These are phyloP conservation scores for Guadua angustifolia DNA, from an alignment of 176 grass and related monocot species.

Conservation along the genomic window DNA sequence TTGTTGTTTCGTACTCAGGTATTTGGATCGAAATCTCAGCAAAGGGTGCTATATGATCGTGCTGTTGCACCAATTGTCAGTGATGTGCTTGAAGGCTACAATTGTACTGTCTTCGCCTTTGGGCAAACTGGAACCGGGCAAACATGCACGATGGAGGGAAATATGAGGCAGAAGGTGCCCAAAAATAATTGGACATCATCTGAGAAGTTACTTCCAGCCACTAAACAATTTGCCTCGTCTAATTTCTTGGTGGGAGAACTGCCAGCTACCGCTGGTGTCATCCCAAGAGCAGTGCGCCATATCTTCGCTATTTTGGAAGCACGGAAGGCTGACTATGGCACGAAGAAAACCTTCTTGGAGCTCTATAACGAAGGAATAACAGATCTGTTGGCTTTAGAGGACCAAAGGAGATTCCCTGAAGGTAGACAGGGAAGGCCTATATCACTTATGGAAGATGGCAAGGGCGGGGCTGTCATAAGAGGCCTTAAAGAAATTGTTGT, in stretches of 20 bases:
- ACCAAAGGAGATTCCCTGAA: slow-evolving; percentile 63
- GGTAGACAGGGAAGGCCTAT: slow-evolving; percentile 68
- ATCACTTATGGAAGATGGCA: slow-evolving; percentile 88
- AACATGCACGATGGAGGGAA: slow-evolving; percentile 93
- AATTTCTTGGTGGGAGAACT: slow-evolving; percentile 57
- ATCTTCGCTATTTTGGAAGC: slow-evolving; percentile 72
- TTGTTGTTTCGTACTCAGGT: slow-evolving; percentile 57
- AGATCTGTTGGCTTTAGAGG: slow-evolving; percentile 74
- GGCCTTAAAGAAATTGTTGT: slow-evolving; percentile 82
- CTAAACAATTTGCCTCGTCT: slow-evolving; percentile 38
- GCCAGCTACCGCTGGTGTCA: slow-evolving; percentile 71
- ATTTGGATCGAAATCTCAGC: slow-evolving; percentile 79
- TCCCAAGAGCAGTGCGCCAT: slow-evolving; percentile 82
- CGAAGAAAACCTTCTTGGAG: slow-evolving; percentile 83
- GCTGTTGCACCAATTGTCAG: slow-evolving; percentile 67
- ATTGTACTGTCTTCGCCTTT: slow-evolving; percentile 90
- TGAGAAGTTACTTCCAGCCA: slow-evolving; percentile 4
- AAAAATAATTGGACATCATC: background rate
- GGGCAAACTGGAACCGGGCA: slow-evolving; percentile 93
- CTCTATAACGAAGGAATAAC: slow-evolving; percentile 92
- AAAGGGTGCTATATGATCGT: slow-evolving; percentile 68
- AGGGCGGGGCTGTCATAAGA: slow-evolving; percentile 79
- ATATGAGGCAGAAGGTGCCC: slow-evolving; percentile 70
- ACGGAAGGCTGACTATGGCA: slow-evolving; percentile 73
- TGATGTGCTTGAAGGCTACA: slow-evolving; percentile 89